Percentiles rank a stretch among this genome's conserved stretches.
Evolutionary conservation across 192 early-diverging fungal species (phyloP).

Genomic region (Gigaspora rosea): DNA sequence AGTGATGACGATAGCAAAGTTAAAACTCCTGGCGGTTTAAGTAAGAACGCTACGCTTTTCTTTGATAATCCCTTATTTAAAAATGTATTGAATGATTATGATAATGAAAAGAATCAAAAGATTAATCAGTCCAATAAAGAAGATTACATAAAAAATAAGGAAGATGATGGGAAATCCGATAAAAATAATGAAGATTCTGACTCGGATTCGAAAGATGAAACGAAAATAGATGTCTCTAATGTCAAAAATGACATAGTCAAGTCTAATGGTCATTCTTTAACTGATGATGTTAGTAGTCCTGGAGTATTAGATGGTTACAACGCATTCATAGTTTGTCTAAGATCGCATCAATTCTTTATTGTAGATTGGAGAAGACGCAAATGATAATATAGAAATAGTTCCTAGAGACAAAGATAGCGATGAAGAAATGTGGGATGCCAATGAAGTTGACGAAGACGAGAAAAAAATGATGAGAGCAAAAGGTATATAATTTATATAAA

Average conservation of each 20-base stretch:
- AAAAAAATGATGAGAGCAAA: slow-evolving; percentile 50
- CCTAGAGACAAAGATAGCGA: slow-evolving; percentile 44
- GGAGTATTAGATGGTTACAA: background rate
- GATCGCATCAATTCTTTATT: slow-evolving; percentile 14
- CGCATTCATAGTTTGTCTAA: background rate
- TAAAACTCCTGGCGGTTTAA: slow-evolving; percentile 59
- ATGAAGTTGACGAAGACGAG: slow-evolving; percentile 58
- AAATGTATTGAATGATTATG: slow-evolving; percentile 52
- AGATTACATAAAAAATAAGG: slow-evolving; percentile 40
- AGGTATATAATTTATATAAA: slow-evolving; percentile 39
- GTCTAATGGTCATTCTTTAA: slow-evolving; percentile 37
- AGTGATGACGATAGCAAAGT: slow-evolving; percentile 48
- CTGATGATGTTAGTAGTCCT: slow-evolving; percentile 40
- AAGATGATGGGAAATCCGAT: slow-evolving; percentile 40
- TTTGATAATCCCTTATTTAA: slow-evolving; percentile 96
- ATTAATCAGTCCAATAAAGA: slow-evolving; percentile 49
- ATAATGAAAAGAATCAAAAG: slow-evolving; percentile 57
- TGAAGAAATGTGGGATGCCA: slow-evolving; percentile 61
- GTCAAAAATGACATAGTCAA: slow-evolving; percentile 37
- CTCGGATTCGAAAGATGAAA: slow-evolving; percentile 23
- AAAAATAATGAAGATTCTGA: background rate
- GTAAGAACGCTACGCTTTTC: slow-evolving; percentile 86
- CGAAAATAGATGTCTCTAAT: slow-evolving; percentile 27
- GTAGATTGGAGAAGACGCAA: slow-evolving; percentile 42
- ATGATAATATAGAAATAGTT: slow-evolving; percentile 64